Percentiles rank a stretch among this genome's conserved stretches.
Evolutionary conservation across 768 basidiomycete genomes (phyloP).

Genomic region (Phlebiopsis gigantea): DNA sequence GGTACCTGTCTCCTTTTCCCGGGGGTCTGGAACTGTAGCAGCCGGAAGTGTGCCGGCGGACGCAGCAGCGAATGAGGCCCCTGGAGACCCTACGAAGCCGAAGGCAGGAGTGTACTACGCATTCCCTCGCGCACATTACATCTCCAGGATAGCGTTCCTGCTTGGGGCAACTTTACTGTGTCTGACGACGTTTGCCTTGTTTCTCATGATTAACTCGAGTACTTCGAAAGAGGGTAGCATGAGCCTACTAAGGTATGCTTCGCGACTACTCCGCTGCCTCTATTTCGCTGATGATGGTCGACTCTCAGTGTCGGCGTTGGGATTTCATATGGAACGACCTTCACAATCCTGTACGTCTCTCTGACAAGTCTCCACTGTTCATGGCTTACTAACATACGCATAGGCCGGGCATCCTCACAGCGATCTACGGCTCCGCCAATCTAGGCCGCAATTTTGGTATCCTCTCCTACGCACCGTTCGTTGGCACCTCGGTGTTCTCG

Average conservation of each 20-base stretch:
- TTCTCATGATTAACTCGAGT: not conserved
- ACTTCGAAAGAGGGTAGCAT: conserved; percentile 4
- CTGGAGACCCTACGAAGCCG: not conserved
- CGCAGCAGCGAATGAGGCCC: not conserved
- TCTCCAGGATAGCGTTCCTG: conserved; percentile 63
- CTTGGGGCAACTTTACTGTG: not conserved
- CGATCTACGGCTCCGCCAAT: conserved; percentile 67
- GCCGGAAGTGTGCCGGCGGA: not conserved
- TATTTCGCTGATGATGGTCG: not conserved
- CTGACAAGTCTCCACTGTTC: not conserved
- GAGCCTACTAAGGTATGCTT: not conserved
- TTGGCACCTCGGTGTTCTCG: conserved; percentile 72
- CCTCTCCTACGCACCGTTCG: conserved; percentile 68
- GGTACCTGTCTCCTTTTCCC: conserved; percentile 27
- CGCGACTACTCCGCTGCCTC: not conserved
- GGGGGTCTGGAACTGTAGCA: conserved; percentile 5
- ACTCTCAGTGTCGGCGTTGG: conserved; percentile 55
- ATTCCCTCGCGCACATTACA: conserved; percentile 42
- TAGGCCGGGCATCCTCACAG: conserved; percentile 66
- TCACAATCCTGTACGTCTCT: conserved; percentile 61
- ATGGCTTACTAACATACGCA: not conserved
- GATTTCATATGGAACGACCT: conserved; percentile 61
- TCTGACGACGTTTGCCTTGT: not conserved
- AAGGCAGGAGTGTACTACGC: conserved; percentile 27
- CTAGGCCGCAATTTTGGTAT: conserved; percentile 75